phyloP scores from a whole-genome alignment of 148 eudicot genomes.

The Fagopyrum homotropicum region DNA sequence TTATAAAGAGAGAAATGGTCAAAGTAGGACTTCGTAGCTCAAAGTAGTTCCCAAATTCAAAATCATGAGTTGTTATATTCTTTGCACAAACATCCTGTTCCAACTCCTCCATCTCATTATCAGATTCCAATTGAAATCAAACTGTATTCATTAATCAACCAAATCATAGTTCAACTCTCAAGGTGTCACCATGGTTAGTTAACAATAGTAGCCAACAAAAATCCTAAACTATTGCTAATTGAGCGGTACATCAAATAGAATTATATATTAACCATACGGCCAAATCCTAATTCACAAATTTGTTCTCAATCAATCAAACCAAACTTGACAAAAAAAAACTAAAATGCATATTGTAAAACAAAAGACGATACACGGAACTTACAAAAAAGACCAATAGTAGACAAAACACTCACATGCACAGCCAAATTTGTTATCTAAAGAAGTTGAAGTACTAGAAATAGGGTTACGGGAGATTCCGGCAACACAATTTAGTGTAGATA shows the following conservation, averaged over 20 bases:
- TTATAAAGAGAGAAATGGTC: constrained; percentile 22
- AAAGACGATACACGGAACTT: not conserved
- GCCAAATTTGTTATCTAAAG: not conserved
- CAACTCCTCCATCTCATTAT: constrained; percentile 38
- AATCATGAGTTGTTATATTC: constrained; percentile 18
- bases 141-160: not conserved
- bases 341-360: not conserved
- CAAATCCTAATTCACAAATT: not conserved
- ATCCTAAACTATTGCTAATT: not conserved
- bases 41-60: constrained; percentile 27
- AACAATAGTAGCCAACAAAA: not conserved
- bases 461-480: constrained; percentile 11
- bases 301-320: not conserved
- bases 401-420: not conserved
- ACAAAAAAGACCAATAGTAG: not conserved
- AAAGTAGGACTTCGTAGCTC: constrained; percentile 22
- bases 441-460: constrained; percentile 7
- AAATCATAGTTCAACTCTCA: not conserved
- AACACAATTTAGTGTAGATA: constrained; percentile 3
- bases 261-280: not conserved
- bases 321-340: not conserved
- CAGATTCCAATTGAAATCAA: constrained; percentile 35
- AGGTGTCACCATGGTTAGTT: not conserved
- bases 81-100: constrained; percentile 17
- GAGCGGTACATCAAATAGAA: not conserved